Evolutionary conservation across 202 grass and related monocot species (phyloP).

Genomic region (Elaeis oleifera): DNA sequence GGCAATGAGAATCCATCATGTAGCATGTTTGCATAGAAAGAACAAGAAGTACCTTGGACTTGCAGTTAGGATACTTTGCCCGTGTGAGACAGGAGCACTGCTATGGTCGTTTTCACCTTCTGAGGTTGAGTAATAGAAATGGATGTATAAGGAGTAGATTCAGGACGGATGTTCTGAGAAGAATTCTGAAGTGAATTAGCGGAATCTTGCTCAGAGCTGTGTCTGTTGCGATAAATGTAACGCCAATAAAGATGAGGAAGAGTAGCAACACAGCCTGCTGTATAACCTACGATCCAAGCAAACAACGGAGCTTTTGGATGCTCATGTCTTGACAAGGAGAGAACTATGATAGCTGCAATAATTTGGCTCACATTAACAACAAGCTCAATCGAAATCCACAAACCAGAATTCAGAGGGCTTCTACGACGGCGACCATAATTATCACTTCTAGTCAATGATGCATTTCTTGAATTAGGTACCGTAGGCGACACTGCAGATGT

Average conservation of each 20-base stretch:
- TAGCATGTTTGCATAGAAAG: too few species aligned
- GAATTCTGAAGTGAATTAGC: constrained; percentile 21
- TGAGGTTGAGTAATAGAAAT: too few species aligned
- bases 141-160: constrained; percentile 18
- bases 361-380: constrained; percentile 62
- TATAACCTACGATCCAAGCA: constrained; percentile 70
- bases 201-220: constrained; percentile 34
- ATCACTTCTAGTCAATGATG: constrained; percentile 37
- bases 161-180: constrained; percentile 30
- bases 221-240: constrained; percentile 52
- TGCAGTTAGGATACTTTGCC: constrained; percentile 33
- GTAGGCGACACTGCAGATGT: constrained; percentile 21
- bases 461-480: constrained; percentile 26
- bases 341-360: constrained; percentile 55
- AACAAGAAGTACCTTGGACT: constrained; percentile 54
- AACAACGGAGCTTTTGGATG: constrained; percentile 61
- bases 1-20: too few species aligned
- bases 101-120: neutral
- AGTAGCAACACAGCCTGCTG: constrained; percentile 54
- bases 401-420: constrained; percentile 73
- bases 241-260: constrained; percentile 87
- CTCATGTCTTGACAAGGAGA: constrained; percentile 59
- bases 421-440: constrained; percentile 43
- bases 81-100: constrained; percentile 23
- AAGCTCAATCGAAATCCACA: constrained; percentile 79